Base-by-base conservation (phyloP, 805 yeast species). In the Yamadazyma philogaea region DNA sequence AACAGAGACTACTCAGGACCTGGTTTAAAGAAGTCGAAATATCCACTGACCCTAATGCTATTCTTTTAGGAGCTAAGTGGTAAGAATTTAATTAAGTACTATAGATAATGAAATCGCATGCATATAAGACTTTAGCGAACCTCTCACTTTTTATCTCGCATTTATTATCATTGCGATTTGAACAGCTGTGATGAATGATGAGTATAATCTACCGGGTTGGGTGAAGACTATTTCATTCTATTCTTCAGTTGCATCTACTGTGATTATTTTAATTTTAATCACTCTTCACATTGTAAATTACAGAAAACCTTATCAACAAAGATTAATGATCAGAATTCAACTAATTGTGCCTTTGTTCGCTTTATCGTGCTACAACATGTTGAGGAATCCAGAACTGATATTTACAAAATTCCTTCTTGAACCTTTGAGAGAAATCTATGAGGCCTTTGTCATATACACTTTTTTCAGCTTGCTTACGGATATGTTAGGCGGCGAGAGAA, bases 391-490 rank as follows among this genome's bases (percentile, higher is more conserved):
- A 14, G 57, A 61, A 14, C 55, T 70, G n/a, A 51, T 51, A 4
- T 47, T 67, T 22, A 79, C 72, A 37, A 65, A 60, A 42, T 68
- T 70, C 43, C 51, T 88, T 2, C 49, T 70, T 11, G 93, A 85
- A 51, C 95, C 96, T 0, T 54, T 86, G 0, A 71, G 93, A 34
- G 99, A 93, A 59, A 78, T 91, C 1, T 93, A 93, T 62, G 99
- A 93, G 62, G 97, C 98, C 0, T 87, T 93, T 64, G 96, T 90
- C 26, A 86, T 93, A 26, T 93, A 93, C 62, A 88, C 96, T 1
- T 93, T 93, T 60, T 91, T 87, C 68, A 77, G 91, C 24, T 70
- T 89, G 21, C 68, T 93, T 42, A 88, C 95, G 0, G 78, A 82
- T 48, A 77, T 88, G 68, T 71, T 93, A 7, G 98, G 97, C 0